These are phyloP conservation scores for Aureobasidium sp. DNA, from an alignment of 2,329 filamentous ascomycete genomes.

Conservation along the genomic window DNA sequence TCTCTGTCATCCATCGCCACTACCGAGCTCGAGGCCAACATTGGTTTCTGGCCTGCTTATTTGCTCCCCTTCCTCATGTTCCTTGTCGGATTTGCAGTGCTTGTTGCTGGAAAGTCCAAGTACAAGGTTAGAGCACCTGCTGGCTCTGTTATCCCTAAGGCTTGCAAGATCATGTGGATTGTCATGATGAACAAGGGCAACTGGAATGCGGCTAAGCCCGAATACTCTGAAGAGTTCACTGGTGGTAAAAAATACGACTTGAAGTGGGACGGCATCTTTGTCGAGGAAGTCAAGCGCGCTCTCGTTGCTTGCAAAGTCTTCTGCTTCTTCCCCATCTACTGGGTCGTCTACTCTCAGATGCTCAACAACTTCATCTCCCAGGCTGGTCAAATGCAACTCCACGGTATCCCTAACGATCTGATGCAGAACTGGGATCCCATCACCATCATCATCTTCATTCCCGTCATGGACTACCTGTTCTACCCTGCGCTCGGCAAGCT, in stretches of 20 bases:
- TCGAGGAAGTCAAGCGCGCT: slow-evolving; percentile 63
- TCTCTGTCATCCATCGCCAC: slow-evolving; percentile 57
- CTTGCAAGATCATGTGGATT: slow-evolving; percentile 55
- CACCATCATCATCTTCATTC: slow-evolving; percentile 39
- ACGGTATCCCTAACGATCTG: slow-evolving; percentile 41
- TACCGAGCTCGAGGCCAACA: slow-evolving; percentile 57
- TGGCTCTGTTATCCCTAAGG: slow-evolving; percentile 57
- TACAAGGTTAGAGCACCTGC: slow-evolving; percentile 44
- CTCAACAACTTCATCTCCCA: slow-evolving; percentile 39
- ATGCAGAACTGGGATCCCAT: slow-evolving; percentile 42
- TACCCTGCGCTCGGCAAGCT: slow-evolving; percentile 38
- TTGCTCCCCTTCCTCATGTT: slow-evolving; percentile 57
- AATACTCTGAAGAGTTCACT: slow-evolving; percentile 49
- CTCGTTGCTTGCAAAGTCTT: slow-evolving; percentile 63
- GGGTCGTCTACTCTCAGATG: slow-evolving; percentile 35
- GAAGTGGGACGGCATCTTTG: slow-evolving; percentile 61
- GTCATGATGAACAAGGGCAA: slow-evolving; percentile 42
- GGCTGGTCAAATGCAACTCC: slow-evolving; percentile 39
- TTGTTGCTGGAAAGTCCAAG: slow-evolving; percentile 31
- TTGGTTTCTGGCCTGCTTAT: slow-evolving; percentile 60
- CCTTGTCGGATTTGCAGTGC: slow-evolving; percentile 49
- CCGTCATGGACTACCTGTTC: slow-evolving; percentile 36
- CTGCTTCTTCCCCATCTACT: slow-evolving; percentile 40
- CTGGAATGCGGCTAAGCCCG: slow-evolving; percentile 58
- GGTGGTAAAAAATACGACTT: slow-evolving; percentile 31